Evolutionary conservation across 2,329 filamentous ascomycete genomes (phyloP).

Genomic region (Elsinoe fawcettii): DNA sequence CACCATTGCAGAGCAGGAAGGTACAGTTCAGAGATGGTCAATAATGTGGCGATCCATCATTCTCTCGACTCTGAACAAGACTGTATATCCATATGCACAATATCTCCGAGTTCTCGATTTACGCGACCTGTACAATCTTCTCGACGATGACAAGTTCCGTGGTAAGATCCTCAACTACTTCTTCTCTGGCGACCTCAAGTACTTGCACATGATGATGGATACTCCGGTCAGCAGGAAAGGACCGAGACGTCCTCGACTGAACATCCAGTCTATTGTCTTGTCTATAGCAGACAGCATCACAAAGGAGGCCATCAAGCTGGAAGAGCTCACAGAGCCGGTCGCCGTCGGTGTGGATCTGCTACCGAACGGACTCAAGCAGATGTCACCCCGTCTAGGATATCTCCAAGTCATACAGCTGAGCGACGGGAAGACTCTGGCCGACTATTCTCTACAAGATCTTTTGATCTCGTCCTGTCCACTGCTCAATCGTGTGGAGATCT

Average conservation of each 20-base stretch:
- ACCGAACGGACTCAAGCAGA: conserved; percentile 46
- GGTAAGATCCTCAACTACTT: conserved; percentile 52
- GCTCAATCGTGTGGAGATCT: conserved; percentile 55
- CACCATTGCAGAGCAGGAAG: conserved; percentile 36
- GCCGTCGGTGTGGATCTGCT: conserved; percentile 39
- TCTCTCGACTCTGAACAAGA: conserved; percentile 54
- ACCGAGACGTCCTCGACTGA: conserved; percentile 29
- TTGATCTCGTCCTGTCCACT: conserved; percentile 53
- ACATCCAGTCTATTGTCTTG: conserved; percentile 37
- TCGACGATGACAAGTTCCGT: conserved; percentile 51
- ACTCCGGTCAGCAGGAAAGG: conserved; percentile 23
- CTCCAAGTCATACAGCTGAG: conserved; percentile 54
- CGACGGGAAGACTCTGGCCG: conserved; percentile 52
- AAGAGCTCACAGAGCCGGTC: conserved; percentile 36
- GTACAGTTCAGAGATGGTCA: conserved; percentile 51
- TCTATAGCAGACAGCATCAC: conserved; percentile 41
- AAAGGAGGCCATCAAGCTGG: conserved; percentile 42
- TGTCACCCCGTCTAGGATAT: conserved; percentile 52
- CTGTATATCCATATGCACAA: conserved; percentile 60
- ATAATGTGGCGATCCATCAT: conserved; percentile 62
- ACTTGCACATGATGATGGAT: conserved; percentile 34
- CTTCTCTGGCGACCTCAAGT: conserved; percentile 42
- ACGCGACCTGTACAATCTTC: conserved; percentile 51
- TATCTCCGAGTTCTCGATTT: conserved; percentile 60
- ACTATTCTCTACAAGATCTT: conserved; percentile 45